Evolutionary conservation across 2,329 filamentous ascomycete genomes (phyloP), one percentile per base, ranked within the genome.

Genomic region (Fusarium veterinarium): DNA sequence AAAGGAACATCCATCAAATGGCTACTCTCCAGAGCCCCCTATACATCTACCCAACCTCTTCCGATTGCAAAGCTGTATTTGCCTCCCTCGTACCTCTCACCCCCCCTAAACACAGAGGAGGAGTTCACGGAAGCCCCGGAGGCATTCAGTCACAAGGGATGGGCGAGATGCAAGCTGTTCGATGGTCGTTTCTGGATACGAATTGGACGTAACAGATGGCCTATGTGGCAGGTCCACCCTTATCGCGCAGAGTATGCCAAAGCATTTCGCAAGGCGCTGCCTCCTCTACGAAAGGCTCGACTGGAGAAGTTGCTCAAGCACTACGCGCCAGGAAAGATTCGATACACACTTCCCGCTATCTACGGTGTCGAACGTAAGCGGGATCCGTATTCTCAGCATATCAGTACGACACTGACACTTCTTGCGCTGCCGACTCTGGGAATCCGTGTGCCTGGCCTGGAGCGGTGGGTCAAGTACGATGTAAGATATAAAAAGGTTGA

Each of bases 181-280:
- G 90, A 92, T 78, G 87, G 89, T 1, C 87, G 90, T 5, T 92
- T 86, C 79, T 92, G 90, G 90, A 79, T 91, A 20, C 83, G 85
- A 20, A 61, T 90, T 14, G 79, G 80, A 25, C 80, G 84, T 51
- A 83, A 84, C 9, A 79, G 85, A 11, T 83, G 83, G 6, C 81
- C 81, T 55, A 77, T 78, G 19, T 80, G 88, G 20, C 77, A 81
- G 23, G 69, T 90, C 5, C 82, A 82, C 38, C 88, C 88, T 0
- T 86, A 88, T 72, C 77, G 81, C 5, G 71, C 75, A 3, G 81
- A 82, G 38, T 79, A 86, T 66, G 82, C 83, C 44, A 86, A 87
- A 71, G 69, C 79, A 0, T 89, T 90, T 69, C 84, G 86, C 23
- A 83, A 83, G 44, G 81, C 81, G 0, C 81, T 90, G 6, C 61